Evolutionary conservation across 2,329 filamentous ascomycete species (phyloP).

Genomic region (Xylariaceae sp.): DNA sequence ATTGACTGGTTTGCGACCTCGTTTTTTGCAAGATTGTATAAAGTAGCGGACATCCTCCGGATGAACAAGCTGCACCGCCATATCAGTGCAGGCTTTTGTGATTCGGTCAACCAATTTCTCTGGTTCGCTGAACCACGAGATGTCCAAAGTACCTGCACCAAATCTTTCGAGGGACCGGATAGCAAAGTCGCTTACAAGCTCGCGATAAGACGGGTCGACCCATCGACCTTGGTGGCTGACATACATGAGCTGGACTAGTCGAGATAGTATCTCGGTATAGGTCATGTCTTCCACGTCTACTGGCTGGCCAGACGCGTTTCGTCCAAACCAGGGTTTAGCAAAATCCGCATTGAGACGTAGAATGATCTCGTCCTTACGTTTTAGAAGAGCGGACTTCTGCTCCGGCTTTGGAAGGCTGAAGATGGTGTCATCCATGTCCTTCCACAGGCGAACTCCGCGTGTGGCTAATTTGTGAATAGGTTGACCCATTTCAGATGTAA

Average conservation of each 20-base stretch:
- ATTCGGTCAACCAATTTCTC: slow-evolving; percentile 79
- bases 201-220: slow-evolving; percentile 84
- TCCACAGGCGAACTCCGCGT: slow-evolving; percentile 94
- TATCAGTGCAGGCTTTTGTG: slow-evolving; percentile 81
- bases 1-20: slow-evolving; percentile 92
- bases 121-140: slow-evolving; percentile 83
- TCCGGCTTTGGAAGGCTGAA: slow-evolving; percentile 96
- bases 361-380: slow-evolving; percentile 88
- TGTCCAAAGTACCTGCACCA: slow-evolving; percentile 77
- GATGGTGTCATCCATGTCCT: slow-evolving; percentile 98
- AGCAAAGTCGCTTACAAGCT: slow-evolving; percentile 91
- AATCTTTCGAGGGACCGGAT: slow-evolving; percentile 96
- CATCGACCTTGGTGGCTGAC: slow-evolving; percentile 88
- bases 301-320: slow-evolving; percentile 77
- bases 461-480: slow-evolving; percentile 99
- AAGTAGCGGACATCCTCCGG: slow-evolving; percentile 98
- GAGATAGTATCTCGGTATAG: slow-evolving; percentile 82
- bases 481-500: slow-evolving; percentile 98
- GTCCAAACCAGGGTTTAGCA: slow-evolving; percentile 96
- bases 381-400: slow-evolving; percentile 83
- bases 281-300: slow-evolving; percentile 96
- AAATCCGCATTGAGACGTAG: slow-evolving; percentile 95
- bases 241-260: slow-evolving; percentile 88
- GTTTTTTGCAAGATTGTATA: slow-evolving; percentile 86
- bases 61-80: slow-evolving; percentile 89